These are phyloP conservation scores for Ilex aquifolium DNA, from an alignment of 257 asterid species.

Conservation along the genomic window DNA sequence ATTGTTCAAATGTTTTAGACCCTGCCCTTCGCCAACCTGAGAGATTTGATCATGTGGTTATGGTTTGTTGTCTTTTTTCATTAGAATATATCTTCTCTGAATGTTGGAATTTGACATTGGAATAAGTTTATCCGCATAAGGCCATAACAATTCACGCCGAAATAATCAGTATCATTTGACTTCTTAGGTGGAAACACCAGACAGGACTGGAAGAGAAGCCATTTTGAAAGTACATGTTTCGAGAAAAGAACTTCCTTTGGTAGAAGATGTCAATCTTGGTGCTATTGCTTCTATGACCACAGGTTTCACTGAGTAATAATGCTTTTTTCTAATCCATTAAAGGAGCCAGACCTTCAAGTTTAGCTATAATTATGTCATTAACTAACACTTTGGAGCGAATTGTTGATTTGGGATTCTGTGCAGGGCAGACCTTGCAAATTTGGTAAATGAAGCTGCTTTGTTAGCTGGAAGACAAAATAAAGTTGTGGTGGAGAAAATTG, in stretches of 20 bases:
- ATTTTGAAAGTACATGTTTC: conserved; percentile 83
- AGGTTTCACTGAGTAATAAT: conserved; percentile 91
- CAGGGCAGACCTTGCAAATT: conserved; percentile 99
- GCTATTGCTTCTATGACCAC: conserved; percentile 95
- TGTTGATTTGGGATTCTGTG: conserved; percentile 25
- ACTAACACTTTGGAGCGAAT: conserved; percentile 3
- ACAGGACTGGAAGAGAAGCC: conserved; percentile 93
- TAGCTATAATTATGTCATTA: neutral
- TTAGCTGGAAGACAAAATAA: conserved; percentile 90
- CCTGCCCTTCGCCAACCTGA: conserved; percentile 99
- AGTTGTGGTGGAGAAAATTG: conserved; percentile 70
- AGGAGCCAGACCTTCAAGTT: neutral
- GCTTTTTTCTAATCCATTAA: conserved; percentile 6
- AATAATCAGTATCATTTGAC: conserved; percentile 18
- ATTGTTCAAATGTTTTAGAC: conserved; percentile 92
- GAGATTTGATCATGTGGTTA: conserved; percentile 96
- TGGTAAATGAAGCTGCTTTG: conserved; percentile 98
- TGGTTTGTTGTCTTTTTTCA: conserved; percentile 37
- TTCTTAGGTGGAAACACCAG: conserved; percentile 93
- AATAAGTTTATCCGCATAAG: neutral
- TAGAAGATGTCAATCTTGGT: conserved; percentile 65
- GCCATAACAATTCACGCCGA: conserved; percentile 7
- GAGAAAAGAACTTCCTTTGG: conserved; percentile 92
- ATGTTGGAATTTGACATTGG: conserved; percentile 1
- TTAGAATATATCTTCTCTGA: conserved; percentile 7